Percentiles rank a stretch among this genome's conserved stretches.
phyloP scores from a whole-genome alignment of 768 basidiomycete species.

The Rhodotorula taiwanensis region DNA sequence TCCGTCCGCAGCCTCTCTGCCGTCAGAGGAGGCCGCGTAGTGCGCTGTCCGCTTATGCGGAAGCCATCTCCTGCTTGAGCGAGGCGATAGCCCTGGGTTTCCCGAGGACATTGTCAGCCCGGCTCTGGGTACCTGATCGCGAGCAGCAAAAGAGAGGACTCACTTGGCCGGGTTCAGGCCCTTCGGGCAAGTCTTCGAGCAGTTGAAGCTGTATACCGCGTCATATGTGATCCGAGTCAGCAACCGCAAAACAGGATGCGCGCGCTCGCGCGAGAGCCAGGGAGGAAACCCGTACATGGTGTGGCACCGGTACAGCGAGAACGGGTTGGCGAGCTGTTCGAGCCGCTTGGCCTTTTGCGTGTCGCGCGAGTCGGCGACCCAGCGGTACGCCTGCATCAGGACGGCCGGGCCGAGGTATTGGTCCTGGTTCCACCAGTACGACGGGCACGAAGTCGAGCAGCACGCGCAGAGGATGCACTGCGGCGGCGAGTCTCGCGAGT shows the following conservation, averaged over 20 bases:
- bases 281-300: constrained; percentile 50
- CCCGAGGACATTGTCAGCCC: no score
- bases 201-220: constrained; percentile 1
- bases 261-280: background rate
- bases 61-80: constrained; percentile 2
- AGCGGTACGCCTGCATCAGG: constrained; percentile 61
- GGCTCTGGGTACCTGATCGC: no score
- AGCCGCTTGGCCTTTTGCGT: constrained; percentile 68
- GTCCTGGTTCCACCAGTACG: constrained; percentile 81
- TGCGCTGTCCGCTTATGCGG: background rate
- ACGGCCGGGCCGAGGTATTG: constrained; percentile 96
- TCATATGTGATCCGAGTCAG: no score
- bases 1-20: no score
- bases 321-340: constrained; percentile 87
- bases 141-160: no score
- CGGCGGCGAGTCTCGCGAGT: background rate
- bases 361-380: constrained; percentile 96
- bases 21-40: no score
- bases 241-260: no score
- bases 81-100: background rate
- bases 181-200: background rate
- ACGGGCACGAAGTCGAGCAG: constrained; percentile 95
- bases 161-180: background rate
- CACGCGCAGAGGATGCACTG: constrained; percentile 67
- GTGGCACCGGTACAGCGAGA: constrained; percentile 96